Evolutionary conservation across 306 rosid species (phyloP), one percentile per base, ranked within the genome.

Genomic region (Potentilla sterilis): DNA sequence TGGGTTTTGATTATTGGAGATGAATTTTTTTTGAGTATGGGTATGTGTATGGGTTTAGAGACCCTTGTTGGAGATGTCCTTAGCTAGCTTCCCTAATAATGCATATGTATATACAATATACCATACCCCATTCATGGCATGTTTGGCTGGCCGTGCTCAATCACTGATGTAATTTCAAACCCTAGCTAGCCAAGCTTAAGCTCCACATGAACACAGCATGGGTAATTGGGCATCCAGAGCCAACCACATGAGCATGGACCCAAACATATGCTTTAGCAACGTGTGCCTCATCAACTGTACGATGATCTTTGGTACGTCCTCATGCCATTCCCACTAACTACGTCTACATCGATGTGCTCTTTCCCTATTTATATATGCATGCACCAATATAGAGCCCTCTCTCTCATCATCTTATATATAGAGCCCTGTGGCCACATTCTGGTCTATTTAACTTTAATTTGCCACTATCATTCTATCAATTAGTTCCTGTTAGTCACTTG

Each of bases 221-320:
- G 83, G 83, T 76, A 63, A 3, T 28, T 28, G 28, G 28, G 28
- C 28, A 28, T 64, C 72, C 67, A 70, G 80, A 75, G 78, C 80
- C 80, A 65, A 47, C 69, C 76, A 76, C 83, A 79, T 79, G 81
- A 57, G 32, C 41, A 34, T 57, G 58, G 81, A 44, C 35, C 75
- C 83, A 2, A 21, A 12, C 51, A 13, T 22, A 16, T 54, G 67
- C 79, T 84, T 81, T 77, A 74, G 85, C 80, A 80, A 80, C 83
- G 78, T 80, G 82, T 49, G 44, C 34, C 15, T 16, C 61, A n/a
- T 72, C 77, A 71, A 49, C 64, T 74, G 79, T 78, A 84, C 73
- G 67, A 64, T 67, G 79, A 81, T 76, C 65, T 22, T 76, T 76
- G 19, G 70, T 55, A 80, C 71, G 82, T 77, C 66, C 77, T 76